Evolutionary conservation across 2,329 filamentous ascomycete genomes (phyloP).

Genomic region (Ambrosiella xylebori): DNA sequence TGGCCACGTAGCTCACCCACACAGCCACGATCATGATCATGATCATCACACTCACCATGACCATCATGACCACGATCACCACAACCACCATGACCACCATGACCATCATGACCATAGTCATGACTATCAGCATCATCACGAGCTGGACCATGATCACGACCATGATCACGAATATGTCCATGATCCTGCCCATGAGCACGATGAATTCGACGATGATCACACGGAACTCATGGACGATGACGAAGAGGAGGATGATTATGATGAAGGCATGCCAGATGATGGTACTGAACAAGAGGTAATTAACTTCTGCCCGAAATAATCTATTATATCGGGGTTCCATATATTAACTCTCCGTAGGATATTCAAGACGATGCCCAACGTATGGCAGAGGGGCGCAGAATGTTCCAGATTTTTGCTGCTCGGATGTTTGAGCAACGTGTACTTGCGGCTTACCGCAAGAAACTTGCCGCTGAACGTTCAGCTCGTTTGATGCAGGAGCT

Average conservation of each 20-base stretch:
- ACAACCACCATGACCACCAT: slow-evolving; percentile 34
- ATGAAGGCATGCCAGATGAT: slow-evolving; percentile 11
- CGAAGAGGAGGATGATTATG: slow-evolving; percentile 55
- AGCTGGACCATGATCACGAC: slow-evolving; percentile 30
- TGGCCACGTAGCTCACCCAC: slow-evolving; percentile 33
- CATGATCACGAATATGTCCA: slow-evolving; percentile 49
- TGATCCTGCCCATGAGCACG: slow-evolving; percentile 42
- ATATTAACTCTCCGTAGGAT: slow-evolving; percentile 39
- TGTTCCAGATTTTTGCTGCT: slow-evolving; percentile 99
- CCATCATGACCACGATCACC: slow-evolving; percentile 52
- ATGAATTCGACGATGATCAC: slow-evolving; percentile 33
- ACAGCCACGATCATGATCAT: slow-evolving; percentile 40
- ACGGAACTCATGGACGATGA: slow-evolving; percentile 42
- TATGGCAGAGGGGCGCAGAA: slow-evolving; percentile 93
- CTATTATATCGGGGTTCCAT: neutral
- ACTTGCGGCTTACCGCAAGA: slow-evolving; percentile 91
- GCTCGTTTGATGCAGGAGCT: slow-evolving; percentile 80
- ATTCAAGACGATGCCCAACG: slow-evolving; percentile 95
- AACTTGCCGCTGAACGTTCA: slow-evolving; percentile 84
- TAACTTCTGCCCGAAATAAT: neutral
- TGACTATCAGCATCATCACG: neutral
- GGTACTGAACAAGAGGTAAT: slow-evolving; percentile 13
- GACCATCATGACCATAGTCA: slow-evolving; percentile 40
- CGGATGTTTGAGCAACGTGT: slow-evolving; percentile 98
- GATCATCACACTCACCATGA: slow-evolving; percentile 48